Percentiles rank a stretch among this genome's conserved stretches.
phyloP scores from a whole-genome alignment of 2,329 filamentous ascomycete species.

The Calcarisporium arbuscula region DNA sequence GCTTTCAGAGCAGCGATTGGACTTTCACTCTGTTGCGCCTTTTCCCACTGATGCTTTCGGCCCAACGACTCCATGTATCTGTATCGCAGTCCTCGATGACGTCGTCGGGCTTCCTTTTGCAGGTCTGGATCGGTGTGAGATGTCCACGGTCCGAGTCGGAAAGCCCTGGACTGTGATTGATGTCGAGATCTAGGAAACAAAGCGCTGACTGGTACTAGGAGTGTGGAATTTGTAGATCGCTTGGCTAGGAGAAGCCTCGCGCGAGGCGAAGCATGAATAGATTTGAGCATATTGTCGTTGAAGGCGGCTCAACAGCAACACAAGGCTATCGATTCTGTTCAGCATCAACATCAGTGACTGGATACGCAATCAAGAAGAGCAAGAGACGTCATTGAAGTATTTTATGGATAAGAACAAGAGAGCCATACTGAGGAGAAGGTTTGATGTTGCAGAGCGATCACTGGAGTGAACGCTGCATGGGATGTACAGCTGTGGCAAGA shows the following conservation, averaged over 20 bases:
- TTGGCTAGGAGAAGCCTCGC: conserved; percentile 18
- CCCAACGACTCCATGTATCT: conserved; percentile 40
- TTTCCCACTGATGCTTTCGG: conserved; percentile 41
- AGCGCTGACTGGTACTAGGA: too few species aligned
- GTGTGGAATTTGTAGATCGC: conserved; percentile 5
- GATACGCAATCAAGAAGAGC: too few species aligned
- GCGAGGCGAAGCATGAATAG: conserved; percentile 20
- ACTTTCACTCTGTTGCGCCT: conserved; percentile 26
- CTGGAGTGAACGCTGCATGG: too few species aligned
- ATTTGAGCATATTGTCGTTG: too few species aligned
- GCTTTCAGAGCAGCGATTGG: conserved; percentile 32
- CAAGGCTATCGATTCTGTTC: too few species aligned
- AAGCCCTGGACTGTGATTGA: conserved; percentile 28
- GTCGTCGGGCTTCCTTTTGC: conserved; percentile 37
- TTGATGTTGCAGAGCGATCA: too few species aligned
- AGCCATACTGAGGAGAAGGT: too few species aligned
- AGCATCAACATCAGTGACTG: too few species aligned
- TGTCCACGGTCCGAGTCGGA: conserved; percentile 44
- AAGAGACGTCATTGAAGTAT: too few species aligned
- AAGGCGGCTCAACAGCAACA: too few species aligned
- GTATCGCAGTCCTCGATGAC: conserved; percentile 35
- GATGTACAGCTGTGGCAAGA: too few species aligned
- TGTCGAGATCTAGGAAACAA: conserved; percentile 12
- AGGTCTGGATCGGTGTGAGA: conserved; percentile 33
- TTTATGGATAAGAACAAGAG: too few species aligned